Evolutionary conservation across 2,329 filamentous ascomycete species (phyloP), one percentile per base, ranked within the genome.

Genomic region (Trichoderma sp.): DNA sequence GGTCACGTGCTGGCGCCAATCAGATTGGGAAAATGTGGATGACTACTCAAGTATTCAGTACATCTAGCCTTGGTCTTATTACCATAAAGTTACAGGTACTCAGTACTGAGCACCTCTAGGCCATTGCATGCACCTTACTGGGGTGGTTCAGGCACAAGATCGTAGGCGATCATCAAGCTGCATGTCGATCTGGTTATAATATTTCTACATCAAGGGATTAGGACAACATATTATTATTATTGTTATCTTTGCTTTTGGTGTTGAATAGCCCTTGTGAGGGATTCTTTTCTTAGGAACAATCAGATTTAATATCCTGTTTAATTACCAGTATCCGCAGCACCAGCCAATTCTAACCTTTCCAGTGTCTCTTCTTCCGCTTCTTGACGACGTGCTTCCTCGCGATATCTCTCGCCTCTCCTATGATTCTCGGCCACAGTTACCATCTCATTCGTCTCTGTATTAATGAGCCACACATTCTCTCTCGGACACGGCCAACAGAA

Each of bases 1-100:
- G 3, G 53, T 68, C 65, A 68, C 65, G 65, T 68, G 65, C 53
- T 23, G 5, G 36, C 26, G 36, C 53, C 32, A 57, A 66, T 55
- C 63, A 3, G 20, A 26, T 32, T 13, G 20, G 13, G 36, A 28
- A 26, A 57, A 66, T 23, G 30, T 1, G 3, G 3, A 65, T n/a
- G 8, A 20, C 1, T 20, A 6, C 8, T 0, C 3, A 47, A 23
- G 62, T 53, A 6, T 43, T 12, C 6, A n/a, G 13, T 53, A 64
- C 62, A 8, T 20, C 1, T 4, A 13, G 3, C 0, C 4, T 2
- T 5, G 0, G 43, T 20, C 3, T 6, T 8, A 43, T 9, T 9
- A 3, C 39, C 7, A 9, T 43, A 9, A 30, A 30, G 28, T 30
- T 30, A 30, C 28, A 30, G 28, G 28, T 30, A 8, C 28, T 30